Evolutionary conservation across 2,329 filamentous ascomycete genomes (phyloP).

Genomic region (Talaromyces sp.): DNA sequence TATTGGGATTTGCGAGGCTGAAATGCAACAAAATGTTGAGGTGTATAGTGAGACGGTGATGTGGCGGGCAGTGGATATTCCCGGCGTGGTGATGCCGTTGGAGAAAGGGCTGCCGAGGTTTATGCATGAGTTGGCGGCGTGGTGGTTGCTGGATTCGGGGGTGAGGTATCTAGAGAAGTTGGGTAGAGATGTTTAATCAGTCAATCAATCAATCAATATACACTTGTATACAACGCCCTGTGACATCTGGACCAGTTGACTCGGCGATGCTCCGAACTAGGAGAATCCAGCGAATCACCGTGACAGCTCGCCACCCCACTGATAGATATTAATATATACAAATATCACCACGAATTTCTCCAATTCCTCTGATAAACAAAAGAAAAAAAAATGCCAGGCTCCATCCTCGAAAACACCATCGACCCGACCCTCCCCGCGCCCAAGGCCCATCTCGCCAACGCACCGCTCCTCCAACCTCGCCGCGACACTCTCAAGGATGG

Average conservation of each 20-base stretch:
- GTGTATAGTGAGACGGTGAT: conserved; percentile 25
- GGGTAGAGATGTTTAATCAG: neutral
- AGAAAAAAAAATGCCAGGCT: conserved; percentile 20
- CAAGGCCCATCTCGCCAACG: conserved; percentile 7
- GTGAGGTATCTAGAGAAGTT: conserved; percentile 19
- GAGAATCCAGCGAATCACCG: neutral
- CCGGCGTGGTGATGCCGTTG: conserved; percentile 20
- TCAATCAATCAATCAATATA: too few relatives aligned
- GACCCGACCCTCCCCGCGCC: conserved; percentile 22
- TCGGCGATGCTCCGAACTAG: neutral
- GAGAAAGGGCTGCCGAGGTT: conserved; percentile 23
- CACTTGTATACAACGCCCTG: too few relatives aligned
- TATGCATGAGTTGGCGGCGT: conserved; percentile 28
- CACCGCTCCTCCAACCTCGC: conserved; percentile 18
- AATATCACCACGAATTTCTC: too few relatives aligned
- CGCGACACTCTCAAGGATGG: conserved; percentile 20
- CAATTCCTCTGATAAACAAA: too few relatives aligned
- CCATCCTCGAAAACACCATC: conserved; percentile 30
- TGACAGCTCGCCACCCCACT: neutral
- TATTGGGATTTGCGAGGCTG: conserved; percentile 14
- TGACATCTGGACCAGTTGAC: too few relatives aligned
- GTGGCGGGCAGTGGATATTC: conserved; percentile 19
- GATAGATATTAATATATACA: too few relatives aligned
- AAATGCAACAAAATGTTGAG: neutral
- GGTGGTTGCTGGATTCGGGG: conserved; percentile 32